phyloP scores from a whole-genome alignment of 179 eudicot genomes.

The Patellifolia procumbens region DNA sequence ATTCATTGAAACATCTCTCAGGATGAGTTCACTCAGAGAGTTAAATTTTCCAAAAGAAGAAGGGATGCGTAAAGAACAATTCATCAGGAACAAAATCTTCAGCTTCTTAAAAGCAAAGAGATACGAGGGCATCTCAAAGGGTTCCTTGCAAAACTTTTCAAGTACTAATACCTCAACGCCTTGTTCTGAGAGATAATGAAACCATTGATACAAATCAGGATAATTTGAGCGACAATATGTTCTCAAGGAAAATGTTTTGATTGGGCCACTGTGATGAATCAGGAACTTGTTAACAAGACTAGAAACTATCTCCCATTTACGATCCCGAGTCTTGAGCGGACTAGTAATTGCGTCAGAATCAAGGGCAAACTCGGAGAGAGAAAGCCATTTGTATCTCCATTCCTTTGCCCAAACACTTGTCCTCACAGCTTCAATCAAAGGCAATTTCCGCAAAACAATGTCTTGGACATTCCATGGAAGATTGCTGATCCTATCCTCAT shows the following conservation, averaged over 20 bases:
- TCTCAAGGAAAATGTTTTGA: constrained; percentile 20
- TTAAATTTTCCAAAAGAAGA: constrained; percentile 6
- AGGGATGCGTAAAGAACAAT: constrained; percentile 17
- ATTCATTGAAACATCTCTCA: neutral
- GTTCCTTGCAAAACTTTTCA: neutral
- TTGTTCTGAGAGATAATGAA: neutral
- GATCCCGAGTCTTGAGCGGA: neutral
- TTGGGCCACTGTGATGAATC: neutral
- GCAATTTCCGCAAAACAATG: constrained; percentile 9
- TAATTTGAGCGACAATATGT: constrained; percentile 1
- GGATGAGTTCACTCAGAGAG: neutral
- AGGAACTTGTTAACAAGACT: constrained; percentile 4
- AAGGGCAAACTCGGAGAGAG: neutral
- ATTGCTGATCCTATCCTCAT: constrained; percentile 20
- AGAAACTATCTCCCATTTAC: constrained; percentile 5
- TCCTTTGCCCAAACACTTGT: constrained; percentile 12
- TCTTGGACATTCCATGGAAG: constrained; percentile 19
- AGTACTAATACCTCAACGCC: neutral
- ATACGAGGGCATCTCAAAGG: constrained; percentile 12
- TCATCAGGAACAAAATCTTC: neutral
- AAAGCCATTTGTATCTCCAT: constrained; percentile 28
- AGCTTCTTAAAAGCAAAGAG: constrained; percentile 16
- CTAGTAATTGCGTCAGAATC: neutral
- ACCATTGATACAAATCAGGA: constrained; percentile 20
- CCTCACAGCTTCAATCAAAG: constrained; percentile 21